These are phyloP conservation scores for Puya raimondii DNA, from an alignment of 176 grass and related monocot species.

Conservation along the genomic window DNA sequence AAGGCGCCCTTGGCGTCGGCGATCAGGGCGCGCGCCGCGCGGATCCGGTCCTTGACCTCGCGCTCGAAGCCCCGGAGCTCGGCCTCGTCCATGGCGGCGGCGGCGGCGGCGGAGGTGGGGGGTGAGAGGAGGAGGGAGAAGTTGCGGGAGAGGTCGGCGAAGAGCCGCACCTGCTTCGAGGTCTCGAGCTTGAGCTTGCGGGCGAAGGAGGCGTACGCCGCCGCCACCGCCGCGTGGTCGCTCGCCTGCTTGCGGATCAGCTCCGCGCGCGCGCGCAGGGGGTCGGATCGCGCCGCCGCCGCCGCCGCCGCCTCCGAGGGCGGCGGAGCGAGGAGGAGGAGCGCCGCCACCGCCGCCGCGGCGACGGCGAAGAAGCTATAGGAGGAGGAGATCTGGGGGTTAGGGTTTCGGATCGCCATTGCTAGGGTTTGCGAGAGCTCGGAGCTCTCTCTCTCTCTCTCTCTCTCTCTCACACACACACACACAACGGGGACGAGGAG, in stretches of 20 bases:
- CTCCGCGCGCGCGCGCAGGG: conserved; percentile 35
- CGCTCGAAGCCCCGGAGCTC: conserved; percentile 42
- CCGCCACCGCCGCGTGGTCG: conserved; percentile 41
- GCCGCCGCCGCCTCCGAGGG: not conserved
- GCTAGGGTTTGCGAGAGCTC: not conserved
- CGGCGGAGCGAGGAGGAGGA: not conserved
- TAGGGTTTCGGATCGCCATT: conserved; percentile 13
- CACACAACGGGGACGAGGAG: not conserved
- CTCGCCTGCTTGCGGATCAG: conserved; percentile 71
- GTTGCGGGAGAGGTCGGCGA: conserved; percentile 70
- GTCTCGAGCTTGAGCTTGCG: conserved; percentile 63
- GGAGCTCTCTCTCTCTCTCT: no score
- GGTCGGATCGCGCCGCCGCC: conserved; percentile 33
- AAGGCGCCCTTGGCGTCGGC: conserved; percentile 71
- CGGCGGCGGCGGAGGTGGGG: not conserved
- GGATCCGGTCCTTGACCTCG: conserved; percentile 74
- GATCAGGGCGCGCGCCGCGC: conserved; percentile 64
- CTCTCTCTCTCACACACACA: no score
- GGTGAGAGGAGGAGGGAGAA: conserved; percentile 54
- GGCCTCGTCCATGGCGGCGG: conserved; percentile 6
- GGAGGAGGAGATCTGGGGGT: not conserved
- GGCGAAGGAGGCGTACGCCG: conserved; percentile 43
- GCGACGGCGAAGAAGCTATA: not conserved
- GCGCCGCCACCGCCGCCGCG: not conserved
- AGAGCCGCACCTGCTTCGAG: conserved; percentile 63